Evolutionary conservation across 148 eudicot species (phyloP), one percentile per base, ranked within the genome.

Genomic region (Spergularia bocconei): DNA sequence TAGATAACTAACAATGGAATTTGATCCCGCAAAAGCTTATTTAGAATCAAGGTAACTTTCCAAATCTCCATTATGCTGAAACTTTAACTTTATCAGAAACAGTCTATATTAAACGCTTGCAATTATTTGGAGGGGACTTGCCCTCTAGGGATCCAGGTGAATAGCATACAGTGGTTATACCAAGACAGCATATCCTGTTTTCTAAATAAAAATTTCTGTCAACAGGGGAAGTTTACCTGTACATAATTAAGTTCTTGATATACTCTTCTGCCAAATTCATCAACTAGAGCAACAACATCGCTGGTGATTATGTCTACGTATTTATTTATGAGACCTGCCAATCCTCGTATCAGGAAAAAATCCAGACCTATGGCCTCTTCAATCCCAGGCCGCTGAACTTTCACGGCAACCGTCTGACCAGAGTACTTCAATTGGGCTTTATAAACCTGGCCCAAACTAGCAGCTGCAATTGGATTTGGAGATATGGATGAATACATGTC

Each of bases 381-480:
- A 79, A 95, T 95, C 62, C 94, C 97, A 82, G 99, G 99, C 78
- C 99, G 78, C 80, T 95, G 99, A 81, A 95, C 99, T 86, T 95
- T 95, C 84, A 95, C 99, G 70, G 99, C 99, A 81, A 95, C 99
- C 75, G 81, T 82, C 78, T 91, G 89, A 62, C 97, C 92, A 69
- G 99, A 92, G 77, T 84, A 84, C 86, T 85, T 95, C 78, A 95
- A 79, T 80, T 84, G 88, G 59, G 97, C 99, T 87, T 95, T 95
- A 83, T 95, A 95, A 76, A 95, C 99, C 86, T 95, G 99, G 53
- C 99, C 99, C 76, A 95, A 83, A 88, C 99, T 95, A 75, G 99
- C 99, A 70, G 99, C 99, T 67, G 99, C 99, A 82, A 95, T 88
- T 38, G 99, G 97, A 76, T 84, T 78, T 74, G 92, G 87, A 79